Percentiles rank a stretch among this genome's conserved stretches.
phyloP scores from a whole-genome alignment of 257 asterid genomes.

The Rubia yunnanensis region DNA sequence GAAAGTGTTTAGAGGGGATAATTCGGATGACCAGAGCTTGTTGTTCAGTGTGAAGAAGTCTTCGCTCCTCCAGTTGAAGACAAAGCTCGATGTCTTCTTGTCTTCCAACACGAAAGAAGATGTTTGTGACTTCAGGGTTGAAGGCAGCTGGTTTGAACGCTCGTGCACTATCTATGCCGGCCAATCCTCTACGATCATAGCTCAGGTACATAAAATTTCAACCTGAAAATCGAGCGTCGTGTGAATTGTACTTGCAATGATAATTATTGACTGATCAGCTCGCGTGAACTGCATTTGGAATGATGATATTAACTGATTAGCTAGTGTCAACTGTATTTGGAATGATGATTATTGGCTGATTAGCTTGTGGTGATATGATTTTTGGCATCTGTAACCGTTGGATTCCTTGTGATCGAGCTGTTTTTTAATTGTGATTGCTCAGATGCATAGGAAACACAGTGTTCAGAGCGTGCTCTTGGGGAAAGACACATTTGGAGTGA shows the following conservation, averaged over 20 bases:
- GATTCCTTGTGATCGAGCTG: not conserved
- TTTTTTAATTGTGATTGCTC: not conserved
- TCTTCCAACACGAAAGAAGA: slow-evolving; percentile 25
- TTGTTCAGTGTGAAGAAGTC: slow-evolving; percentile 29
- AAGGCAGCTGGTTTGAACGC: slow-evolving; percentile 28
- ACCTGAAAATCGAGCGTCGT: not conserved
- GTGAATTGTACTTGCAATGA: too few relatives aligned
- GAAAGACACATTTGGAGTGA: slow-evolving; percentile 58
- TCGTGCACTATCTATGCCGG: slow-evolving; percentile 35
- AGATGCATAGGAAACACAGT: slow-evolving; percentile 69
- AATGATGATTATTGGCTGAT: too few relatives aligned
- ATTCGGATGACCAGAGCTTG: slow-evolving; percentile 16
- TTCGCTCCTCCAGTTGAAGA: slow-evolving; percentile 22
- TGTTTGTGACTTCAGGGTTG: slow-evolving; percentile 27
- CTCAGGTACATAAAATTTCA: slow-evolving; percentile 37
- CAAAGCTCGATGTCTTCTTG: slow-evolving; percentile 28
- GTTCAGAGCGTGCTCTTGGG: slow-evolving; percentile 52
- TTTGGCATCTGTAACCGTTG: not conserved
- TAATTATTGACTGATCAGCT: not conserved
- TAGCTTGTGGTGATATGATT: not conserved
- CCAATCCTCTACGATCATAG: slow-evolving; percentile 39
- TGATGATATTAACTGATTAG: not conserved
- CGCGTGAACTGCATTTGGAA: too few relatives aligned
- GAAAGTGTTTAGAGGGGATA: slow-evolving; percentile 37
- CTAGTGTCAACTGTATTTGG: not conserved